Evolutionary conservation across 2,329 filamentous ascomycete genomes (phyloP).

Genomic region (Fusarium sp.): DNA sequence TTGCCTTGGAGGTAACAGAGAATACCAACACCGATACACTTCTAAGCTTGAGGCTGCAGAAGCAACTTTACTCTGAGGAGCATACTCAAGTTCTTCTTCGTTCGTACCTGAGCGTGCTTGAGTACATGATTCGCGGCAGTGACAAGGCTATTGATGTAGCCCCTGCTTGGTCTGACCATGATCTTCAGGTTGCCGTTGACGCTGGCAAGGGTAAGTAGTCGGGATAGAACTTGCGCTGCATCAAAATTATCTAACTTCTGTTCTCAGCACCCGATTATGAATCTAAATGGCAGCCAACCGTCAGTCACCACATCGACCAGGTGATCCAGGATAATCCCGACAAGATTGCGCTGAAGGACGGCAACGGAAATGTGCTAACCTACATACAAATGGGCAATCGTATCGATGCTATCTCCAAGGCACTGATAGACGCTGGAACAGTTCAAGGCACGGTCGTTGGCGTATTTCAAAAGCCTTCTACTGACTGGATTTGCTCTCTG

Average conservation of each 20-base stretch:
- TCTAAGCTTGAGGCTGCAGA: neutral
- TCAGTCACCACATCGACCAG: neutral
- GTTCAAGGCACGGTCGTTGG: neutral
- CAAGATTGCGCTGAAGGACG: neutral
- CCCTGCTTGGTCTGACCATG: neutral
- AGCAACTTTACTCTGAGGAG: neutral
- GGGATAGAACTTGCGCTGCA: fast-evolving
- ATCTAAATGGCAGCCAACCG: neutral
- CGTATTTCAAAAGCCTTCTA: neutral
- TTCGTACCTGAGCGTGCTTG: neutral
- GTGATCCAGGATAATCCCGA: neutral
- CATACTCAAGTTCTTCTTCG: neutral
- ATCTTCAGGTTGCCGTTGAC: neutral
- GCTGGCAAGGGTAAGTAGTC: neutral
- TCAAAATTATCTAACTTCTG: neutral
- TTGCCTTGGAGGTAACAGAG: neutral
- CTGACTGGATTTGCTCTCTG: neutral
- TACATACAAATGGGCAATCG: neutral
- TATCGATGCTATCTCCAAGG: neutral
- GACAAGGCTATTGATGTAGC: neutral
- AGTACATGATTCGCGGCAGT: neutral
- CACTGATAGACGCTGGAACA: neutral
- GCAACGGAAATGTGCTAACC: neutral
- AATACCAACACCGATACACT: neutral
- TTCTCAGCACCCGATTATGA: neutral